A percentile compares a stretch with the other conserved stretches of the same genome.
Evolutionary conservation across 441 rosid genomes (phyloP).

Genomic region (Gossypium lobatum): DNA sequence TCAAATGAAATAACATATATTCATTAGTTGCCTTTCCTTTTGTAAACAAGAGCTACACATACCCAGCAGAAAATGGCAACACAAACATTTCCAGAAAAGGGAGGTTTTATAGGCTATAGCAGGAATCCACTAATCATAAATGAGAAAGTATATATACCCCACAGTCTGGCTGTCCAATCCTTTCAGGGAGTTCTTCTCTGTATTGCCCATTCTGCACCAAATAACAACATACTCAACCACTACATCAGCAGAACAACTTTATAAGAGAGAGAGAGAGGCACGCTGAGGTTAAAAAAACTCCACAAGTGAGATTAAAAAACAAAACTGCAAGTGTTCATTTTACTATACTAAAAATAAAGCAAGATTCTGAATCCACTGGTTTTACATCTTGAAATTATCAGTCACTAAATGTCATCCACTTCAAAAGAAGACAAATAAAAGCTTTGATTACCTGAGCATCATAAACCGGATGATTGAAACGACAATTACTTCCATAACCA

Average conservation of each 20-base stretch:
- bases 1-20: neutral
- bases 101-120: neutral
- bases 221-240: constrained; percentile 10
- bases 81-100: neutral
- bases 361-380: neutral
- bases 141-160: constrained; percentile 37
- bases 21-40: neutral
- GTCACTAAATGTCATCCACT: neutral
- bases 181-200: constrained; percentile 63
- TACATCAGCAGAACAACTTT: neutral
- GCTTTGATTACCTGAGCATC: constrained; percentile 37
- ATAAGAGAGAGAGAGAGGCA: too few relatives aligned
- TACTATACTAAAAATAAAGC: neutral
- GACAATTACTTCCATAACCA: constrained; percentile 72
- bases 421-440: neutral
- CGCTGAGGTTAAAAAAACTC: too few relatives aligned
- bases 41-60: neutral
- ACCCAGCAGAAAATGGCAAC: neutral
- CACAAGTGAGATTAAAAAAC: too few relatives aligned
- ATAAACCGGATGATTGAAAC: constrained; percentile 71
- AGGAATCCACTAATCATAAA: neutral
- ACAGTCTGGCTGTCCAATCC: constrained; percentile 71
- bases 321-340: neutral
- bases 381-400: neutral
- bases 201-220: constrained; percentile 34